These are phyloP conservation scores for Verticillium isaacii DNA, from an alignment of 2,329 filamentous ascomycete species.

Conservation along the genomic window DNA sequence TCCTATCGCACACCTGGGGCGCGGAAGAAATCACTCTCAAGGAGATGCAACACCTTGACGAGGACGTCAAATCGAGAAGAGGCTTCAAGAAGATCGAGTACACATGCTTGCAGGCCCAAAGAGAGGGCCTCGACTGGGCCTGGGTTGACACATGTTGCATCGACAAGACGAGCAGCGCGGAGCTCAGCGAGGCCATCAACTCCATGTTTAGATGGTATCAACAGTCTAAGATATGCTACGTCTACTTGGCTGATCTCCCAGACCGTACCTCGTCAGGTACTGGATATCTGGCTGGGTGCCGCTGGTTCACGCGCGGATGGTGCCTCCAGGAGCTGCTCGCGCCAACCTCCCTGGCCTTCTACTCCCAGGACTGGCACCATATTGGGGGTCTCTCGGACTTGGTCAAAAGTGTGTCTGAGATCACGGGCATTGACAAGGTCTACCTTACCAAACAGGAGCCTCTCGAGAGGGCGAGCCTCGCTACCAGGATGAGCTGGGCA, in stretches of 20 bases:
- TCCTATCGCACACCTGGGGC: conserved; percentile 15
- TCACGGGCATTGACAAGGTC: background rate
- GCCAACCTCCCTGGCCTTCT: conserved; percentile 20
- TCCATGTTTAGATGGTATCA: conserved; percentile 25
- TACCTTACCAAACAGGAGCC: conserved; percentile 1
- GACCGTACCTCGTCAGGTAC: conserved; percentile 10
- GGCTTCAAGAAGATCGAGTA: conserved; percentile 9
- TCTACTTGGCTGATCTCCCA: conserved; percentile 22
- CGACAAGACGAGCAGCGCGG: conserved; percentile 24
- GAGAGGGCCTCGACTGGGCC: conserved; percentile 10
- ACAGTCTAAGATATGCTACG: conserved; percentile 27
- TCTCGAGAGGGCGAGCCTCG: background rate
- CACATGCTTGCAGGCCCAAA: conserved; percentile 10
- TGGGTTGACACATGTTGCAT: conserved; percentile 34
- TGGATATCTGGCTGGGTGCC: background rate
- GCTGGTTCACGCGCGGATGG: conserved; percentile 40
- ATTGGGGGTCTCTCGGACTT: conserved; percentile 16
- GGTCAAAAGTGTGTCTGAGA: background rate
- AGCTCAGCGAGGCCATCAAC: conserved; percentile 24
- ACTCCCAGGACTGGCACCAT: conserved; percentile 9
- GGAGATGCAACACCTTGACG: background rate
- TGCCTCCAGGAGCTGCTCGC: conserved; percentile 65
- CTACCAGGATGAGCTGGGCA: conserved; percentile 26
- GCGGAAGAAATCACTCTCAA: conserved; percentile 9
- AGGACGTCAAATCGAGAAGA: background rate